These are phyloP conservation scores for Zizania palustris DNA, from an alignment of 202 grass and related monocot species.

Conservation along the genomic window DNA sequence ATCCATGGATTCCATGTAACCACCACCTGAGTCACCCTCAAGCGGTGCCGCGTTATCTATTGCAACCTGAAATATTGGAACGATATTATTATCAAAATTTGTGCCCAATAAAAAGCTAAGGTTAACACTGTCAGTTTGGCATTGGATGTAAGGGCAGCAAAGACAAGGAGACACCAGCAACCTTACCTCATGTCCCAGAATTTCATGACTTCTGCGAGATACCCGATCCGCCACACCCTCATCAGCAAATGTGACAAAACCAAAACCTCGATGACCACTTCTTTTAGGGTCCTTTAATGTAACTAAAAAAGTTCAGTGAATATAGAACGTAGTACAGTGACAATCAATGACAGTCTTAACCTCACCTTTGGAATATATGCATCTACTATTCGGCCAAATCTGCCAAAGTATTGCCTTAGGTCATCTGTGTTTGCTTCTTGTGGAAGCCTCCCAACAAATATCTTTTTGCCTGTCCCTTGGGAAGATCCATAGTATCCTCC, in stretches of 20 bases:
- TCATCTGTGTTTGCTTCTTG: constrained; percentile 88
- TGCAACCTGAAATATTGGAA: constrained; percentile 57
- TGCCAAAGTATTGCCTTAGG: constrained; percentile 78
- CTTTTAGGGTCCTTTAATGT: constrained; percentile 75
- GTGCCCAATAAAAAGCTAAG: not conserved
- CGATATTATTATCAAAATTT: not conserved
- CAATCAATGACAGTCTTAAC: not conserved
- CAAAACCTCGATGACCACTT: constrained; percentile 87
- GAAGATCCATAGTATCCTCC: constrained; percentile 58
- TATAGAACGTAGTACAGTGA: not conserved
- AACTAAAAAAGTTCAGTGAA: constrained; percentile 15
- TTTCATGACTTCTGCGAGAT: constrained; percentile 81
- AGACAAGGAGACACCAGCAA: not conserved
- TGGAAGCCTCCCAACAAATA: constrained; percentile 92
- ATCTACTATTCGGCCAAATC: constrained; percentile 83
- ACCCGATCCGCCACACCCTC: constrained; percentile 87
- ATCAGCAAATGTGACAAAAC: constrained; percentile 91
- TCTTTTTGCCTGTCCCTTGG: constrained; percentile 76
- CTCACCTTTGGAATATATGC: constrained; percentile 89
- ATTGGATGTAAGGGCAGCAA: not conserved
- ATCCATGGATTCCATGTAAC: constrained; percentile 67
- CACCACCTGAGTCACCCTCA: constrained; percentile 49
- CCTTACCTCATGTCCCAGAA: constrained; percentile 83
- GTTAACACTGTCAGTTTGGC: not conserved
- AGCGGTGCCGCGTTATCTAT: constrained; percentile 88